phyloP scores from a whole-genome alignment of 495 filamentous ascomycete species.

The Penicillium silybi region DNA sequence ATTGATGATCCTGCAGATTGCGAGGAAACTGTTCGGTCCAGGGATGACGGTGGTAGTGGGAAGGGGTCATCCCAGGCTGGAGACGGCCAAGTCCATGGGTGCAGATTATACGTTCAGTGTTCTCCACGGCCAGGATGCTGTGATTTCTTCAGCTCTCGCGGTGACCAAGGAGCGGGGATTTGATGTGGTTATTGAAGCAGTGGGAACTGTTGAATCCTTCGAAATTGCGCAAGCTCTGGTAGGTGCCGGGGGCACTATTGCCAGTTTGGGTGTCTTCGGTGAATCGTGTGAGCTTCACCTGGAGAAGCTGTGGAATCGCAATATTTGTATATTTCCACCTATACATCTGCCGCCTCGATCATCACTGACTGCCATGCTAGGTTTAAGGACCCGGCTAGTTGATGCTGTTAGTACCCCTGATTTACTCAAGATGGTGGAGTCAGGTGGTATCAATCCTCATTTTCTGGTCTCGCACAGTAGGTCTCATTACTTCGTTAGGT shows the following conservation, averaged over 20 bases:
- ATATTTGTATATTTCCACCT: constrained; percentile 26
- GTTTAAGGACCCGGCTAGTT: constrained; percentile 2
- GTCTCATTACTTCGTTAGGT: no score
- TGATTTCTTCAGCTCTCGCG: no score
- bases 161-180: constrained; percentile 42
- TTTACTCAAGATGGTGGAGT: no score
- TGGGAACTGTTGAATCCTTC: constrained; percentile 42
- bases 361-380: not conserved
- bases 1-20: constrained; percentile 42
- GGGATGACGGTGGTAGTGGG: constrained; percentile 33
- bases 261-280: constrained; percentile 50
- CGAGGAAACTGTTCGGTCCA: constrained; percentile 40
- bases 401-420: no score
- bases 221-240: constrained; percentile 43
- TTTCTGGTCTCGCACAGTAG: constrained; percentile 3
- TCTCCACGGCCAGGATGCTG: no score
- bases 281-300: constrained; percentile 34
- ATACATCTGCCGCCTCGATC: not conserved
- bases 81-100: constrained; percentile 41
- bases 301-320: constrained; percentile 37
- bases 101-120: constrained; percentile 30
- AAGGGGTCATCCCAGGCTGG: constrained; percentile 42
- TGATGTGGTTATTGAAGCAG: constrained; percentile 51
- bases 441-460: not conserved
- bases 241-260: constrained; percentile 43